Evolutionary conservation across 1,284 basidiomycete genomes (phyloP).

Genomic region (Ceratobasidium sp.): DNA sequence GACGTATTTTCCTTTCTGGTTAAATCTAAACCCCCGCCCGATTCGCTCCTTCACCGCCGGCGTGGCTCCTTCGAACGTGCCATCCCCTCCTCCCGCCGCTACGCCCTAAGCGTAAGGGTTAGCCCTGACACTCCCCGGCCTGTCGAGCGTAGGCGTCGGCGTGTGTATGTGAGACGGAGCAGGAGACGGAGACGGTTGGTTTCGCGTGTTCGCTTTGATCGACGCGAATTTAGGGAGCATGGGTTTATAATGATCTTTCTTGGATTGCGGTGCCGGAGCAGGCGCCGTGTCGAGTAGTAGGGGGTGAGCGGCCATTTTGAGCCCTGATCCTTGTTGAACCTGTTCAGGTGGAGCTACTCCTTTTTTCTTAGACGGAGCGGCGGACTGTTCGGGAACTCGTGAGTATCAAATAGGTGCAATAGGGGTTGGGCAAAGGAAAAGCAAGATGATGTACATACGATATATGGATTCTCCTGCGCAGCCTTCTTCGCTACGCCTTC

Average conservation of each 20-base stretch:
- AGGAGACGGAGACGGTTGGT: constrained; percentile 73
- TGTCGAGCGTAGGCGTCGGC: constrained; percentile 55
- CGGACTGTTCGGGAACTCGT: constrained; percentile 57
- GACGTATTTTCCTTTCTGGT: constrained; percentile 91
- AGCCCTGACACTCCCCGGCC: constrained; percentile 54
- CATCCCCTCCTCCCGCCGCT: constrained; percentile 62
- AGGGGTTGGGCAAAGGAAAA: constrained; percentile 6
- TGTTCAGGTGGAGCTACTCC: constrained; percentile 64
- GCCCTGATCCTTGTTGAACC: constrained; percentile 81
- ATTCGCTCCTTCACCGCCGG: constrained; percentile 71
- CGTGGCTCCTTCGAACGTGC: constrained; percentile 72
- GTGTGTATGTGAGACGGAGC: constrained; percentile 66
- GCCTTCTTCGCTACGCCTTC: constrained; percentile 81
- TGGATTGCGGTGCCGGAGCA: constrained; percentile 72
- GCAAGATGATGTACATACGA: constrained; percentile 66
- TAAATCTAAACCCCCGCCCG: constrained; percentile 84
- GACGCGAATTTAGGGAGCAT: constrained; percentile 98
- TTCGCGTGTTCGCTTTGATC: constrained; percentile 87
- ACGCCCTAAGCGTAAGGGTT: constrained; percentile 80
- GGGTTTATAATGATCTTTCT: constrained; percentile 92
- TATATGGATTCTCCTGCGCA: constrained; percentile 84
- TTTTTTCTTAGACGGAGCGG: constrained; percentile 67
- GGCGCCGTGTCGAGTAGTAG: constrained; percentile 77
- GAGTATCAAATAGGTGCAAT: no score
- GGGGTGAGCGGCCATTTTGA: constrained; percentile 92